phyloP scores from a whole-genome alignment of 2,329 filamentous ascomycete species.

The Penicillium janthinellum region DNA sequence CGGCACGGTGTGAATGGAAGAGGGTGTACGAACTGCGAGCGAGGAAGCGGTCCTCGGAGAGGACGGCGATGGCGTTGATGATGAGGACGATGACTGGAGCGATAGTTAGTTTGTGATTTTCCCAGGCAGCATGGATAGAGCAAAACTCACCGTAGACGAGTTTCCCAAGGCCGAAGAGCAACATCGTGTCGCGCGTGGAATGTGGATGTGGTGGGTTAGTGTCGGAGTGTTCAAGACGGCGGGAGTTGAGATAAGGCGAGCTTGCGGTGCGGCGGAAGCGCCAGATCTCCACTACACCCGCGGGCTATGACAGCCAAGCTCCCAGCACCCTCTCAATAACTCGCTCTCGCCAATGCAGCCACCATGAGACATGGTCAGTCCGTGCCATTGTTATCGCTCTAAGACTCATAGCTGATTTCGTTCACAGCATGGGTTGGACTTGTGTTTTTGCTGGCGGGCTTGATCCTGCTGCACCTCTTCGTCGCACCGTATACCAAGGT shows the following conservation, averaged over 20 bases:
- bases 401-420: neutral
- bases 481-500: constrained; percentile 91
- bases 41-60: constrained; percentile 93
- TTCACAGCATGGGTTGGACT: constrained; percentile 47
- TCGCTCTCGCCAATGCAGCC: constrained; percentile 16
- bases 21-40: constrained; percentile 62
- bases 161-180: constrained; percentile 70
- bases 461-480: constrained; percentile 69
- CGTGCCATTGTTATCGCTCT: neutral
- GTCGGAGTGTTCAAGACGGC: neutral
- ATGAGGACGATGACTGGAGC: constrained; percentile 74
- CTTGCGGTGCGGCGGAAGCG: constrained; percentile 28
- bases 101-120: constrained; percentile 6
- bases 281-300: constrained; percentile 23
- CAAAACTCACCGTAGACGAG: constrained; percentile 64
- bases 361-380: constrained; percentile 29
- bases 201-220: constrained; percentile 1
- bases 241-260: constrained; percentile 23
- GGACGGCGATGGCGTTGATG: constrained; percentile 88
- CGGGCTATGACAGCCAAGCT: too few relatives aligned
- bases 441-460: constrained; percentile 60
- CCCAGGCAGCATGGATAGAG: neutral
- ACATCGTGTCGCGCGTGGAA: constrained; percentile 52
- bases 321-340: neutral
- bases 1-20: neutral